Base-by-base conservation (phyloP, 2,329 filamentous ascomycete genomes). In the Metarhizium anisopliae region DNA sequence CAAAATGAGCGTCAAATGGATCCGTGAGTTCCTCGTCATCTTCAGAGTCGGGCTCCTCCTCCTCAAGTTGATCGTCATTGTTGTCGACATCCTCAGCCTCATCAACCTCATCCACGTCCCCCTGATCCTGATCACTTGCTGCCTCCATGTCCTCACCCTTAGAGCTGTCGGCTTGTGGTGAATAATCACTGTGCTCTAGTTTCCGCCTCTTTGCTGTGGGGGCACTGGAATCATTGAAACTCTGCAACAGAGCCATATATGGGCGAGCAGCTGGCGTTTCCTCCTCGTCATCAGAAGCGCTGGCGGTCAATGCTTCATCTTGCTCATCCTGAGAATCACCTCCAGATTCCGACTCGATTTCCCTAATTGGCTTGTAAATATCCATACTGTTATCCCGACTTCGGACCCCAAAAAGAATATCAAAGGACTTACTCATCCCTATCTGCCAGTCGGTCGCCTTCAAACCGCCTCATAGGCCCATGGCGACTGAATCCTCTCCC, bases 1-100 rank as follows among this genome's bases (percentile, higher is more conserved):
- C 82, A 67, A 95, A 95, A 70, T 96, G 93, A 7, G 76, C 72
- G 60, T 94, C 87, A 65, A 95, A 96, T 0, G 90, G 87, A 68
- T 95, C 89, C 2, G 70, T 72, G 32, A 74, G 68, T 59, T 83
- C 76, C 51, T 79, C 76, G 14, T 80, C 76, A 47, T 81, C 79
- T 51, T 77, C 75, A 20, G 78, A 78, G 10, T 74, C 61, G n/a
- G 59, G 25, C 25, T 25, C 49, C 30, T 65, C 58, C 6, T 69
- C 68, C 16, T 68, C 67, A 2, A 55, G 25, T 5, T 53, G 59
- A 6, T 53, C 47, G 10, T 55, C 56, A 5, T 57, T 38, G 16
- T 60, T 57, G 25, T 60, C 62, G 2, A 30, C 53, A 32, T 56
- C 59, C 5, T 66, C 64, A 2, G 52, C 58, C 47, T 63, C 64